Conservation (phyloP, 2,329 filamentous ascomycete species). For the Botrytis aclada region DNA sequence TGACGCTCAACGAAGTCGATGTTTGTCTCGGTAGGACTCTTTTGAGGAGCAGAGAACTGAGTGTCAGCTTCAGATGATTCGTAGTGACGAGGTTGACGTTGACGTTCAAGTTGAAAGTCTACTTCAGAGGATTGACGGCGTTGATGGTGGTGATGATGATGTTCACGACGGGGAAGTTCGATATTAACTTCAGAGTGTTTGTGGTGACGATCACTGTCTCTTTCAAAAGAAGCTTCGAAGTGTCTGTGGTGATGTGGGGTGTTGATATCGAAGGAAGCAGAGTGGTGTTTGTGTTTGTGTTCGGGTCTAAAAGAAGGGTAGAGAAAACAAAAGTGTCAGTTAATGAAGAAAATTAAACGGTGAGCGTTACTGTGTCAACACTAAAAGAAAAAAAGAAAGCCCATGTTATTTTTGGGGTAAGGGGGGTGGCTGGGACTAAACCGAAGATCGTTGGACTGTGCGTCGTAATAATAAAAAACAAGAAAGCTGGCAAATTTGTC, state of each 20-base stretch:
- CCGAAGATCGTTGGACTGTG: constrained; percentile 21
- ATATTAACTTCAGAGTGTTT: constrained; percentile 34
- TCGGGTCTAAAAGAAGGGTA: constrained; percentile 25
- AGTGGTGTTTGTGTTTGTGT: constrained; percentile 42
- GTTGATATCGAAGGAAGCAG: constrained; percentile 52
- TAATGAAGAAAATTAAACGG: constrained; percentile 30
- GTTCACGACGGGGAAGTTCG: constrained; percentile 38
- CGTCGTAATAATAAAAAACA: constrained; percentile 18
- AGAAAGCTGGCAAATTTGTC: constrained; percentile 22
- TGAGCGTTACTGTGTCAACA: constrained; percentile 44
- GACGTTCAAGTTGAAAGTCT: constrained; percentile 46
- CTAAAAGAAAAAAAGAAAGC: constrained; percentile 26
- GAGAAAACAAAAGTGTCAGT: constrained; percentile 28
- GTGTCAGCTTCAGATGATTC: constrained; percentile 30
- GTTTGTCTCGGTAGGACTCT: constrained; percentile 29
- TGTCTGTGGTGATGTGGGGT: constrained; percentile 30
- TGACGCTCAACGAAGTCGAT: constrained; percentile 65
- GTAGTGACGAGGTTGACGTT: constrained; percentile 35
- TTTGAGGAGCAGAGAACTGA: constrained; percentile 31
- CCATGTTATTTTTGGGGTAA: constrained; percentile 15
- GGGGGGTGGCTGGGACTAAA: constrained; percentile 22
- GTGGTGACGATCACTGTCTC: constrained; percentile 18
- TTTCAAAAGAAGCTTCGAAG: constrained; percentile 24
- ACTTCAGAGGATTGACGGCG: constrained; percentile 24
- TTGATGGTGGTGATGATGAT: constrained; percentile 28